Conservation (phyloP, 805 yeast species). For the Yamadazyma ubonensis region DNA sequence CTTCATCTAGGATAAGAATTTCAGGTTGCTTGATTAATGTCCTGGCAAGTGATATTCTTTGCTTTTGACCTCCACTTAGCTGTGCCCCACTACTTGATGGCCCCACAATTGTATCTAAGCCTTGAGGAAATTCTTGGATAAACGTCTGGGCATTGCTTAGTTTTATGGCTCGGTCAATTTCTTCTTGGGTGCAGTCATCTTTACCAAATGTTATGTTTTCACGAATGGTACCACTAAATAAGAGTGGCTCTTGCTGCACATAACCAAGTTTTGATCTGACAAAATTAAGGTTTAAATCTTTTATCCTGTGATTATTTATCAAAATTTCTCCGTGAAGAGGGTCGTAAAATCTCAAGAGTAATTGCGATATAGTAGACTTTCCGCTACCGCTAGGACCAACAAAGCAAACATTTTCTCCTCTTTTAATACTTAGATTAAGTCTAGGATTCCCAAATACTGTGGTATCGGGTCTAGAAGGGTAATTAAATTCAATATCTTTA, state of each 20-base stretch:
- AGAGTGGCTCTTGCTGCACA: constrained; percentile 89
- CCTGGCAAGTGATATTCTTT: constrained; percentile 87
- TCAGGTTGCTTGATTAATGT: constrained; percentile 78
- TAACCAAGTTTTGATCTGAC: constrained; percentile 78
- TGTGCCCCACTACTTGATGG: constrained; percentile 68
- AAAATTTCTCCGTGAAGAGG: constrained; percentile 62
- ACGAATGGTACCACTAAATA: constrained; percentile 80
- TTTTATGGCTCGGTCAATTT: constrained; percentile 57
- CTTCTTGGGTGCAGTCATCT: constrained; percentile 55
- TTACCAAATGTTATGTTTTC: constrained; percentile 83
- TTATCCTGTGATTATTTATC: constrained; percentile 64
- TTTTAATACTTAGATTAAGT: constrained; percentile 57
- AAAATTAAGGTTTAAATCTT: constrained; percentile 65
- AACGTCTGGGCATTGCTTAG: constrained; percentile 75
- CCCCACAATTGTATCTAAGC: constrained; percentile 79
- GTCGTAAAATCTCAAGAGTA: constrained; percentile 81
- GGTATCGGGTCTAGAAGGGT: constrained; percentile 81
- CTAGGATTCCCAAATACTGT: constrained; percentile 47
- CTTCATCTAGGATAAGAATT: constrained; percentile 85
- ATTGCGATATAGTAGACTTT: constrained; percentile 81
- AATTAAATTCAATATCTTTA: constrained; percentile 62
- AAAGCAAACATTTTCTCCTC: constrained; percentile 88
- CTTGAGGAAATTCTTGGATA: constrained; percentile 73
- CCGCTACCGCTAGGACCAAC: constrained; percentile 99
- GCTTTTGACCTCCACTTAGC: constrained; percentile 93